Conservation (phyloP, 139 green algal species). For the Picochlorum costavermella region DNA sequence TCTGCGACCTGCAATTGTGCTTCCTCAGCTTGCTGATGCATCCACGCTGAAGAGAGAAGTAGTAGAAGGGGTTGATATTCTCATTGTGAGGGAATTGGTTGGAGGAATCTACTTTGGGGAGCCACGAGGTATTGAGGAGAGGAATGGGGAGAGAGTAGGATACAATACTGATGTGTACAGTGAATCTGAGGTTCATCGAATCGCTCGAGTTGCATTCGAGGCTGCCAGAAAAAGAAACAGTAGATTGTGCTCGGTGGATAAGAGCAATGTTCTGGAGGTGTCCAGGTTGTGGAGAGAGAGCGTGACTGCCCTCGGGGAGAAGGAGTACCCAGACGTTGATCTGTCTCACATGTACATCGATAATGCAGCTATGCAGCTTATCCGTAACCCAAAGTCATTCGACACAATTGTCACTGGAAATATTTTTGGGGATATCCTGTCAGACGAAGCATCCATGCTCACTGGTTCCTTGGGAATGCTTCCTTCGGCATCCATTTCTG, state of each 20-base stretch:
- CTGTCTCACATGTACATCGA: conserved; percentile 99
- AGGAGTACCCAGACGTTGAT: conserved; percentile 92
- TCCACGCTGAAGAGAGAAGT: conserved; percentile 92
- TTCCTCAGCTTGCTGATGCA: conserved; percentile 80
- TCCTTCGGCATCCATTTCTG: conserved; percentile 87
- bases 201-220: conserved; percentile 91
- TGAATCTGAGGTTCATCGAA: conserved; percentile 86
- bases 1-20: conserved; percentile 89
- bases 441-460: conserved; percentile 95
- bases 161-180: conserved; percentile 98
- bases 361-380: conserved; percentile 98
- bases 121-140: conserved; percentile 42
- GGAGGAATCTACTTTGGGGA: conserved; percentile 98
- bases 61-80: conserved; percentile 94
- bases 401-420: conserved; percentile 98
- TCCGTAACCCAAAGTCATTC: conserved; percentile 86
- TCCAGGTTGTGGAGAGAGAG: conserved; percentile 84
- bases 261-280: conserved; percentile 96
- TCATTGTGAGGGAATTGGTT: conserved; percentile 96
- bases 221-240: conserved; percentile 71
- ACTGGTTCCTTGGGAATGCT: conserved; percentile 96
- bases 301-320: conserved; percentile 56
- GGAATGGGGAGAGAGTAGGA: conserved; percentile 74
- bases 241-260: conserved; percentile 87
- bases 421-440: conserved; percentile 99